Evolutionary conservation across 2,329 filamentous ascomycete genomes (phyloP), one percentile per base, ranked within the genome.

Genomic region (Cordyceps cicadae): DNA sequence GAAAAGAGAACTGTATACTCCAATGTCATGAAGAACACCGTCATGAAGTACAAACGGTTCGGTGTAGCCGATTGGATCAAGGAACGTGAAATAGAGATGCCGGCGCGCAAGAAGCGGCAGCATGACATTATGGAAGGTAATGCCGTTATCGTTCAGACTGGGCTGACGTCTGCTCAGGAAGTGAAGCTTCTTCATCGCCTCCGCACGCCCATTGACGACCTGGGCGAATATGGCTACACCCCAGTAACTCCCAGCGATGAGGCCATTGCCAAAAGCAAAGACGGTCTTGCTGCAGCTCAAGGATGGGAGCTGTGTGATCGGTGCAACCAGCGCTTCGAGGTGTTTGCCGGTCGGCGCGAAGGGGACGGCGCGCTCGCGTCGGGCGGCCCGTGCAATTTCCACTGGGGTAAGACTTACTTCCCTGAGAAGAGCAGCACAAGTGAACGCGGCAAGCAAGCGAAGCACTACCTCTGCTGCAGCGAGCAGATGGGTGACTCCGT

Each of bases 281-380:
- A 82, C 49, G 90, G 86, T 0, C 79, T 90, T 0, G 77, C 83
- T 53, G 79, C 85, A 8, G 83, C 88, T 14, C 82, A 85, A 57
- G 90, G 90, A 53, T 96, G 87, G 81, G 94, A 99, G 74, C 81
- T 85, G 54, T 99, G 94, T 68, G 92, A 96, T 68, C 87, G 94
- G 21, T 99, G 94, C 73, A 81, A 81, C 48, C 85, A 86, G 39
- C 86, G 93, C 24, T 99, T 99, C 69, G 90, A 96, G 69, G 90
- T 96, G 3, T 97, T 96, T 65, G 91, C 92, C 0, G 90, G 92
- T 3, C 86, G 93, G 48, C 84, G 92, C 59, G 83, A 87, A 62
- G 82, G 87, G 66, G 94, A 96, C 51, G 87, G 86, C 0, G 81
- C 88, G 2, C 81, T 96, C 17, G 83, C 89, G 0, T 88, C 86